Evolutionary conservation across 306 rosid species (phyloP).

Genomic region (Prunus mume): DNA sequence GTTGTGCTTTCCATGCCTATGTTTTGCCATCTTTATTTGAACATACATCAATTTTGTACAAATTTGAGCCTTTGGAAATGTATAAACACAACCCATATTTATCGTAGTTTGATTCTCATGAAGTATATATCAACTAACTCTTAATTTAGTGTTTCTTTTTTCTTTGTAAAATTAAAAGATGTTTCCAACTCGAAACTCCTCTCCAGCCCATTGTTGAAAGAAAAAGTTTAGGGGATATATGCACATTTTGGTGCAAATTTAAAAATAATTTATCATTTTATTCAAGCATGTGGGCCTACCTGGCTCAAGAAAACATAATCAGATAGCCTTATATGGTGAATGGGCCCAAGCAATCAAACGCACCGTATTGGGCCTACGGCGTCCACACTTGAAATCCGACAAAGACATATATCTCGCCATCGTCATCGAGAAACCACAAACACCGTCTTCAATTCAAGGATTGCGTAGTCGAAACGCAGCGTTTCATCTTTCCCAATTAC

Average conservation of each 20-base stretch:
- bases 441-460: neutral
- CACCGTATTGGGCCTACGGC: neutral
- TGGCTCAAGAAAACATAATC: neutral
- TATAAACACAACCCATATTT: no score
- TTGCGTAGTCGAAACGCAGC: constrained; percentile 40
- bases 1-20: no score
- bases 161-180: neutral
- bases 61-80: no score
- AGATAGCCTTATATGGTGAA: neutral
- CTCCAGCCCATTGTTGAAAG: neutral
- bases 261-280: neutral
- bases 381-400: neutral
- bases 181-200: neutral
- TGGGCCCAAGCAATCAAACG: neutral
- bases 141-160: no score
- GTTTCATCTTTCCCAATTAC: constrained; percentile 22
- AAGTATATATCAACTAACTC: no score
- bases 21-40: no score
- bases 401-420: neutral
- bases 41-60: no score
- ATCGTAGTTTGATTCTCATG: no score
- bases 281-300: neutral
- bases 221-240: no score
- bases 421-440: neutral
- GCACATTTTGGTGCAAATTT: neutral